Conservation (phyloP, 2,329 filamentous ascomycete species). For the Ceratocystis albifundus region DNA sequence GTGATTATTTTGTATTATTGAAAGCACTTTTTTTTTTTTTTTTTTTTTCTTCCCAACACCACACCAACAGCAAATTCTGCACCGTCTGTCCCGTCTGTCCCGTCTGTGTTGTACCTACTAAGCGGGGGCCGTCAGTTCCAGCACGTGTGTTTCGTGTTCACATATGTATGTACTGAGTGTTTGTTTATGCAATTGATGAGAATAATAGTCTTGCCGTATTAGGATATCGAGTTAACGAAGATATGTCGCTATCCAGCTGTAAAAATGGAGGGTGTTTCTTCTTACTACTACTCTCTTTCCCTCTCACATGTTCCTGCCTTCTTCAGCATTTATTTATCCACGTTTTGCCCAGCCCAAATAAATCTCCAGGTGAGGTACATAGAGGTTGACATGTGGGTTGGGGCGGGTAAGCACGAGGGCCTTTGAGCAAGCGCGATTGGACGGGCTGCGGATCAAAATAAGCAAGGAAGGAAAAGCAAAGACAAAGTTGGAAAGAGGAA, state of each 20-base stretch:
- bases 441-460: neutral
- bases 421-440: conserved; percentile 5
- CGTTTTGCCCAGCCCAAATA: neutral
- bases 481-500: conserved; percentile 1
- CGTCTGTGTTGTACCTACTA: too few species aligned
- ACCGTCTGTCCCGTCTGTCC: too few species aligned
- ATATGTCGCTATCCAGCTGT: neutral
- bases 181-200: neutral
- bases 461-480: neutral
- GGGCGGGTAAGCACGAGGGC: conserved; percentile 5
- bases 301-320: neutral
- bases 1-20: conserved; percentile 9
- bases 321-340: neutral
- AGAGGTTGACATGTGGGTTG: neutral
- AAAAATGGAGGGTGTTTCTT: too few species aligned
- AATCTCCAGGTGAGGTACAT: conserved; percentile 1
- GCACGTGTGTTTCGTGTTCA: too few species aligned
- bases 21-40: neutral
- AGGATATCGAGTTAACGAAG: neutral
- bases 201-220: neutral
- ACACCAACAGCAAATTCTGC: neutral
- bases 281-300: too few species aligned
- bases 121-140: too few species aligned
- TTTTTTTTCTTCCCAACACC: neutral
- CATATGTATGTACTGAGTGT: too few species aligned